phyloP scores from a whole-genome alignment of 1,284 basidiomycete species.

The Takashimella koratensis region DNA sequence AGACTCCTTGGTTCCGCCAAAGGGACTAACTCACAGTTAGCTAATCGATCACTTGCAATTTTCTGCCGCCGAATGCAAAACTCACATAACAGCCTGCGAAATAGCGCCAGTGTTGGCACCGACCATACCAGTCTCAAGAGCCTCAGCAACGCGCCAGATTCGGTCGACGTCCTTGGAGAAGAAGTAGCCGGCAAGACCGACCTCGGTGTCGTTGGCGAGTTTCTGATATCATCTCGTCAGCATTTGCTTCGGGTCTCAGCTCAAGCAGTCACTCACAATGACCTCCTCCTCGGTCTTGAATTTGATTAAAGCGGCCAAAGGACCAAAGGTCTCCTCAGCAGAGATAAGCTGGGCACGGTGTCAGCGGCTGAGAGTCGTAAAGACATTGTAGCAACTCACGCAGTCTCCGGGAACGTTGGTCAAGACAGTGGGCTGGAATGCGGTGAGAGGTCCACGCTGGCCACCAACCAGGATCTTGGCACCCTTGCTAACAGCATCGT shows the following conservation, averaged over 20 bases:
- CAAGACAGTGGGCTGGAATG: conserved; percentile 85
- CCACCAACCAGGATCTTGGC: conserved; percentile 88
- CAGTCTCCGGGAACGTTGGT: conserved; percentile 72
- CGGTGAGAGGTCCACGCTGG: conserved; percentile 59
- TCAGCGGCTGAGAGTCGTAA: not conserved
- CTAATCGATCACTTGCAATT: not conserved
- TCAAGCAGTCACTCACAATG: conserved; percentile 51
- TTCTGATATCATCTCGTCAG: conserved; percentile 20
- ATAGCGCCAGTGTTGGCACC: conserved; percentile 65
- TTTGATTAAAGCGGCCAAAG: conserved; percentile 58
- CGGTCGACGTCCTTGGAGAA: conserved; percentile 85
- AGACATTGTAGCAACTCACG: conserved; percentile 40
- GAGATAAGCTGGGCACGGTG: conserved; percentile 42
- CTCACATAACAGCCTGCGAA: conserved; percentile 61
- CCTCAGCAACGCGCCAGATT: conserved; percentile 97
- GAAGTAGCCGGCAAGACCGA: conserved; percentile 89
- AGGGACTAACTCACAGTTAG: conserved; percentile 55
- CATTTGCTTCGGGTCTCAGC: not conserved
- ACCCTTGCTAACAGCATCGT: conserved; percentile 76
- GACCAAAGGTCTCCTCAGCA: conserved; percentile 84
- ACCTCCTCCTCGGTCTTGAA: conserved; percentile 95
- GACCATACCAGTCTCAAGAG: conserved; percentile 85
- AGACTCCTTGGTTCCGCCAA: conserved; percentile 66
- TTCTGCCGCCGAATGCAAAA: conserved; percentile 1
- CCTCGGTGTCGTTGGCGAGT: conserved; percentile 76